Conservation (phyloP, 2,329 filamentous ascomycete species). For the Thielaviopsis musarum region DNA sequence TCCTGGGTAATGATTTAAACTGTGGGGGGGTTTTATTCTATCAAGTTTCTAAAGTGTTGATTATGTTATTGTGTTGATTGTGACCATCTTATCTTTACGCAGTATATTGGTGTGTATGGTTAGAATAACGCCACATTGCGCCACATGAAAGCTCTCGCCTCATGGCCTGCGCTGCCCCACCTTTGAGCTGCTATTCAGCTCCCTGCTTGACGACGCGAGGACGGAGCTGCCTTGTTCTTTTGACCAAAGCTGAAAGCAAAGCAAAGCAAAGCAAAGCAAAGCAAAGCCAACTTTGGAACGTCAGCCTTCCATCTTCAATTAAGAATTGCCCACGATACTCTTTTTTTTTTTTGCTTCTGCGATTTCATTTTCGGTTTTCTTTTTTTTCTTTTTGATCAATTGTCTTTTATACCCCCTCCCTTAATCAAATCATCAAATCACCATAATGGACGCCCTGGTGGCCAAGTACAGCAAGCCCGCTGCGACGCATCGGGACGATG, state of each 20-base stretch:
- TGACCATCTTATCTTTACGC: too few relatives aligned
- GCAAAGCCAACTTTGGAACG: neutral
- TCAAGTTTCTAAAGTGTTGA: too few relatives aligned
- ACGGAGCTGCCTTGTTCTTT: slow-evolving; percentile 2
- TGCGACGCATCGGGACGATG: slow-evolving; percentile 49
- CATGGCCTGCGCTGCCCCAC: neutral
- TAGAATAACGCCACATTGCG: neutral
- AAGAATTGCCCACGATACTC: neutral
- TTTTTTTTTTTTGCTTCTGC: neutral
- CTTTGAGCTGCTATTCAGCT: neutral
- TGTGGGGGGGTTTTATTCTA: too few relatives aligned
- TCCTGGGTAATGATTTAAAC: neutral
- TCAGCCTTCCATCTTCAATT: slow-evolving; percentile 4
- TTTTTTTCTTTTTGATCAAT: slow-evolving; percentile 2
- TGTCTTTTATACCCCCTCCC: slow-evolving; percentile 1
- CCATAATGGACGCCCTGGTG: slow-evolving; percentile 77
- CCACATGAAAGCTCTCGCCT: neutral
- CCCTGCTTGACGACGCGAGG: neutral
- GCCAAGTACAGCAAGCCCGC: slow-evolving; percentile 75
- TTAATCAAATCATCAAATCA: slow-evolving; percentile 8
- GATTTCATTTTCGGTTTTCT: neutral
- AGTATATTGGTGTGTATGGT: neutral
- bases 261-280: neutral
- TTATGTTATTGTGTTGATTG: too few relatives aligned
- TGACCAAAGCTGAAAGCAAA: neutral